Conservation (phyloP, 768 basidiomycete species). For the Lactarius psammicola region DNA sequence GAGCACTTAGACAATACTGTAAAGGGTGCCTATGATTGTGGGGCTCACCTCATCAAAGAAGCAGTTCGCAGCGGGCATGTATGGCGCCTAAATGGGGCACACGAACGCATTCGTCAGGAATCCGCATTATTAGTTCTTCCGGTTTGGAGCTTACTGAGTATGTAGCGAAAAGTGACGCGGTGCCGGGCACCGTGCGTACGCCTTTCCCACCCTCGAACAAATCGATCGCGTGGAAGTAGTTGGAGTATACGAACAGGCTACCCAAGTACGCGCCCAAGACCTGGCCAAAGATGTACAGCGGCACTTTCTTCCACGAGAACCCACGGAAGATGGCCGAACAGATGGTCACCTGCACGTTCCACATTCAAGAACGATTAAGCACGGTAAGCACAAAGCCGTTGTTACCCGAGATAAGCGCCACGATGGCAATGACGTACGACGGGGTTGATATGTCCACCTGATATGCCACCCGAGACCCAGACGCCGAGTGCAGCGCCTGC, state of each 20-base stretch:
- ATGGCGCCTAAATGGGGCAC: slow-evolving; percentile 35
- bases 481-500: slow-evolving; percentile 60
- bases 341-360: slow-evolving; percentile 55
- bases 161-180: slow-evolving; percentile 57
- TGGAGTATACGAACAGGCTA: slow-evolving; percentile 57
- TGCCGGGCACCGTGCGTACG: slow-evolving; percentile 53
- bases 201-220: slow-evolving; percentile 54
- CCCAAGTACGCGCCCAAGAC: slow-evolving; percentile 59
- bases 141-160: slow-evolving; percentile 48
- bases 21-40: neutral
- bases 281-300: slow-evolving; percentile 61
- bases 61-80: slow-evolving; percentile 42
- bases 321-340: slow-evolving; percentile 63
- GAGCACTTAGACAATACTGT: neutral
- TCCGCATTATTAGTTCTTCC: neutral
- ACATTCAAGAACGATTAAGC: neutral
- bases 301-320: slow-evolving; percentile 81
- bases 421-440: slow-evolving; percentile 26
- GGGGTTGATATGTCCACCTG: slow-evolving; percentile 59
- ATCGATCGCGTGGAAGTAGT: slow-evolving; percentile 66
- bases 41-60: slow-evolving; percentile 47
- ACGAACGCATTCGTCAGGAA: neutral
- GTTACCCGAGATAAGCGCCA: neutral
- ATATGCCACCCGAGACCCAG: slow-evolving; percentile 65
- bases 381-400: neutral